Conservation (phyloP, 345 rosid species). For the Camelina neglecta region DNA sequence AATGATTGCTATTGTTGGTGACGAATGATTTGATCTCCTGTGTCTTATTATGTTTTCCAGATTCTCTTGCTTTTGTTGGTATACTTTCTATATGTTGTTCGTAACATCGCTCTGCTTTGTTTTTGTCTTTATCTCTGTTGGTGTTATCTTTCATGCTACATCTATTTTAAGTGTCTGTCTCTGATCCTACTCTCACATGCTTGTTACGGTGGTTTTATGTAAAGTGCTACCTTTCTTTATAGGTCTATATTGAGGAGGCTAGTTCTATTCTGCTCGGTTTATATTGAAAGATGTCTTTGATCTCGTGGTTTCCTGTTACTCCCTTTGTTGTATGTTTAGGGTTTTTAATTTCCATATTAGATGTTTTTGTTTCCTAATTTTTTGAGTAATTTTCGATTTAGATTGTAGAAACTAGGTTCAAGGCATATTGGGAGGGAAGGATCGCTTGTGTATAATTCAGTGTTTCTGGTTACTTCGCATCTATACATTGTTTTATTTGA, state of each 20-base stretch:
- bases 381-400: too few species aligned
- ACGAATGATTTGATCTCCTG: background rate
- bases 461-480: background rate
- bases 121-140: background rate
- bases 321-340: background rate
- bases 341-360: background rate
- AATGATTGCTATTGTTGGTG: background rate
- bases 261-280: too few species aligned
- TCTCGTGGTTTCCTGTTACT: background rate
- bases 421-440: background rate
- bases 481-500: background rate
- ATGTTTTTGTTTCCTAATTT: too few species aligned
- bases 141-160: background rate
- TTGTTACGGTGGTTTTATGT: background rate
- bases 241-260: background rate
- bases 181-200: background rate
- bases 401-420: background rate
- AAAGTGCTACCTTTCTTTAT: background rate
- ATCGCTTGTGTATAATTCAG: background rate
- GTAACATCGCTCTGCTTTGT: background rate
- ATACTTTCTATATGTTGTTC: too few species aligned
- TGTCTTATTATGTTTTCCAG: conserved; percentile 18
- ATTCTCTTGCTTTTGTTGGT: background rate
- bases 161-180: background rate
- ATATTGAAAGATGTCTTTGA: background rate